Evolutionary conservation across 2,329 filamentous ascomycete genomes (phyloP).

Genomic region (Myriosclerotinia scirpicola): DNA sequence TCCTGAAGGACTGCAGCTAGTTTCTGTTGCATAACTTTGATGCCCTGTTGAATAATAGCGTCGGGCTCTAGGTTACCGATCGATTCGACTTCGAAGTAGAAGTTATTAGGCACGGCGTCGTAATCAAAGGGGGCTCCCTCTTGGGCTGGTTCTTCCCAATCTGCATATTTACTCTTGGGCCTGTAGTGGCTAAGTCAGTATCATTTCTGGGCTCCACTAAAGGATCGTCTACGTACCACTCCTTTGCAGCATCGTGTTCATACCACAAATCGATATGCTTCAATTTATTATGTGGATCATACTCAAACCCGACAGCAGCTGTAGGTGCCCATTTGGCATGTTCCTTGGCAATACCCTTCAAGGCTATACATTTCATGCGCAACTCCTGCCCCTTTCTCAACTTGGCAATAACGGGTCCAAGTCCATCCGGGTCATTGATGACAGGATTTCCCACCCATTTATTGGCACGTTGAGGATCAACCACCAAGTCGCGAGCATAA

Average conservation of each 20-base stretch:
- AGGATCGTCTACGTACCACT: slow-evolving; percentile 65
- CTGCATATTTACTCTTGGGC: slow-evolving; percentile 79
- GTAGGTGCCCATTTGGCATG: slow-evolving; percentile 98
- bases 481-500: slow-evolving; percentile 84
- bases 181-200: slow-evolving; percentile 44
- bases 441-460: slow-evolving; percentile 77
- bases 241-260: slow-evolving; percentile 75
- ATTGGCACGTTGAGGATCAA: slow-evolving; percentile 68
- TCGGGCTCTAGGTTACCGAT: slow-evolving; percentile 88
- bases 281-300: slow-evolving; percentile 96
- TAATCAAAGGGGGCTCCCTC: slow-evolving; percentile 90
- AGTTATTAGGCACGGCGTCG: slow-evolving; percentile 77
- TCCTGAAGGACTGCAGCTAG: slow-evolving; percentile 75
- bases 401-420: slow-evolving; percentile 86
- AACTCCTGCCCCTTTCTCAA: slow-evolving; percentile 86
- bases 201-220: slow-evolving; percentile 25
- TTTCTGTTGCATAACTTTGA: slow-evolving; percentile 86
- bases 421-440: slow-evolving; percentile 76
- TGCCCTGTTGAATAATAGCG: slow-evolving; percentile 82
- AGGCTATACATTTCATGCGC: slow-evolving; percentile 86
- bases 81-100: slow-evolving; percentile 93
- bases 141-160: slow-evolving; percentile 75
- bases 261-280: slow-evolving; percentile 94
- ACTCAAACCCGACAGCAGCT: slow-evolving; percentile 92
- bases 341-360: slow-evolving; percentile 98